Conservation (phyloP, 225 moss, liverwort and hornwort genomes). For the Marchantia paleacea region DNA sequence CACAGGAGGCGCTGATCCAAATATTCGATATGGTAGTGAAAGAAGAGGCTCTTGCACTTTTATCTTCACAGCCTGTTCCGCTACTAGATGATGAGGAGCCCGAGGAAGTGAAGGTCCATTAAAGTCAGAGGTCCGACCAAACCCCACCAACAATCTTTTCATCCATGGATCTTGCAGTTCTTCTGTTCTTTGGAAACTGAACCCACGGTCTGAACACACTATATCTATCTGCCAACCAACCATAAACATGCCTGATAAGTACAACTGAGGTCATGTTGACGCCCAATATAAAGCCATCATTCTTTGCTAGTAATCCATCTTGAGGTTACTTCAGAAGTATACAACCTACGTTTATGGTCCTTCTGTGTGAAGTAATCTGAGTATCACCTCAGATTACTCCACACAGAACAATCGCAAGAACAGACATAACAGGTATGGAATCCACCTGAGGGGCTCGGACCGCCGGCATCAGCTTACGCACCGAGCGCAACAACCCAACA, state of each 20-base stretch:
- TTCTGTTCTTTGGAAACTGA: conserved; percentile 57
- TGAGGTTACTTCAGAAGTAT: no score
- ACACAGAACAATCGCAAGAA: not conserved
- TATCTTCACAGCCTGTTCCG: conserved; percentile 53
- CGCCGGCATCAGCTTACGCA: conserved; percentile 69
- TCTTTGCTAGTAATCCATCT: not conserved
- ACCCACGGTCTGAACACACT: conserved; percentile 69
- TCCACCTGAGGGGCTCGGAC: conserved; percentile 86
- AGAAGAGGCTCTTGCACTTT: conserved; percentile 60
- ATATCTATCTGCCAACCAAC: conserved; percentile 58
- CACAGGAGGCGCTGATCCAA: conserved; percentile 83
- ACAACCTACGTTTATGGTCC: no score
- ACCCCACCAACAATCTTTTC: conserved; percentile 66
- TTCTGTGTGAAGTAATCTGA: not conserved
- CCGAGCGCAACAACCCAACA: conserved; percentile 66
- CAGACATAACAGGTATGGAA: not conserved
- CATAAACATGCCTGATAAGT: not conserved
- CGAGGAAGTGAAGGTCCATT: conserved; percentile 63
- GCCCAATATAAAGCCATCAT: not conserved
- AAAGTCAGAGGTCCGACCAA: conserved; percentile 65
- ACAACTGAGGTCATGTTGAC: not conserved
- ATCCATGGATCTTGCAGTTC: conserved; percentile 66
- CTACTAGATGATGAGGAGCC: conserved; percentile 47
- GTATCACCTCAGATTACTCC: not conserved
- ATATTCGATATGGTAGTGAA: conserved; percentile 68